phyloP scores from a whole-genome alignment of 1,284 basidiomycete species.

The Moesziomyces antarcticus region DNA sequence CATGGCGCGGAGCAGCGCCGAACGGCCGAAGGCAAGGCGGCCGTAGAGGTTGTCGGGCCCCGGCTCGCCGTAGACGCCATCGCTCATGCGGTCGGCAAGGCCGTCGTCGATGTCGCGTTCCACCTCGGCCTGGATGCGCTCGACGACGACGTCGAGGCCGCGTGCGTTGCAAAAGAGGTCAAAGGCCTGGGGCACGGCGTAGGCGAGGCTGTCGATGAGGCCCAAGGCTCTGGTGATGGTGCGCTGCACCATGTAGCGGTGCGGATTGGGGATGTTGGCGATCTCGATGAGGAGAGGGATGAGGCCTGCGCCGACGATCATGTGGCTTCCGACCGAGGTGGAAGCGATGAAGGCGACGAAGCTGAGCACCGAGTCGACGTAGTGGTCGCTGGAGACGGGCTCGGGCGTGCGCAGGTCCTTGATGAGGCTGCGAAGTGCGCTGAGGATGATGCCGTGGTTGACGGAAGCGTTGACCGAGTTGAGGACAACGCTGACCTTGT shows the following conservation, averaged over 20 bases:
- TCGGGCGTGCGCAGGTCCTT: constrained; percentile 35
- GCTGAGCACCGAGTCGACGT: constrained; percentile 73
- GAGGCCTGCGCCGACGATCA: constrained; percentile 96
- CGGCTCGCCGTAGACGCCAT: constrained; percentile 73
- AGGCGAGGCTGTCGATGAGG: constrained; percentile 90
- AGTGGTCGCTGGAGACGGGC: constrained; percentile 74
- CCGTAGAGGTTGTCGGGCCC: constrained; percentile 56
- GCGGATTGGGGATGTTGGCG: constrained; percentile 38
- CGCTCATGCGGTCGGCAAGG: constrained; percentile 32
- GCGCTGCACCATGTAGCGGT: constrained; percentile 61
- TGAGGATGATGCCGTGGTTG: constrained; percentile 82
- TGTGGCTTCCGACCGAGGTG: constrained; percentile 84
- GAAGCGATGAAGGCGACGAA: constrained; percentile 89
- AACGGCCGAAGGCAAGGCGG: constrained; percentile 64
- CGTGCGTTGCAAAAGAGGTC: constrained; percentile 84
- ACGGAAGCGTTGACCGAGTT: constrained; percentile 93
- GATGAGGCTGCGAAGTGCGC: constrained; percentile 53
- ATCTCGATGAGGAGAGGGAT: constrained; percentile 77
- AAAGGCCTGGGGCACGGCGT: constrained; percentile 87
- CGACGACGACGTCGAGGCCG: constrained; percentile 86
- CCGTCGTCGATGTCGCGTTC: constrained; percentile 51
- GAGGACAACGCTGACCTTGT: constrained; percentile 85
- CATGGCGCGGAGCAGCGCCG: constrained; percentile 82
- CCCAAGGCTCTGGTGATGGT: constrained; percentile 76
- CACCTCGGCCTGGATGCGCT: constrained; percentile 76